Evolutionary conservation across 2,329 filamentous ascomycete species (phyloP), one percentile per base, ranked within the genome.

Genomic region (Alternaria solani): DNA sequence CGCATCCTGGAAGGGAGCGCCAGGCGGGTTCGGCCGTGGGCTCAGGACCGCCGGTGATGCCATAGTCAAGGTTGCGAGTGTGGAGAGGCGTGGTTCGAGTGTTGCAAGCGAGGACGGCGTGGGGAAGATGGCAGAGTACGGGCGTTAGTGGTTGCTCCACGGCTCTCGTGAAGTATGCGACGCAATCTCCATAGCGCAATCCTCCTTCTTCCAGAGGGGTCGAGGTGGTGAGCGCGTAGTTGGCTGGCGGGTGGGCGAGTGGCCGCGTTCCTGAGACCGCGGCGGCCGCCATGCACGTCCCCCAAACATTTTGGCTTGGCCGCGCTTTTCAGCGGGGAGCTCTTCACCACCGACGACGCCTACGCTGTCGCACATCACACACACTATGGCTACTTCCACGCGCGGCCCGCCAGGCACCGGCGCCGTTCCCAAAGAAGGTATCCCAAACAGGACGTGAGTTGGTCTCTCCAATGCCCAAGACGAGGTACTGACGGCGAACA

Each of bases 401-500:
- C 67, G 69, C 61, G 69, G 67, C 55, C 62, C 69, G n/a, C 68
- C 68, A 28, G 69, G 69, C 47, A 67, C 69, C 30, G 63, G 62
- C 46, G 62, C 64, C 38, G 62, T 58, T 11, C 32, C 60, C 43
- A 70, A 66, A 32, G 67, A 71, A 41, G 66, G 61, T 4, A 53
- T 63, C 3, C 73, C 75, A 4, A 78, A 77, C 52, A 67, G 73
- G 52, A 79, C 77, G 76, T 78, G 63, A 60, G 76, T 65, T 16
- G n/a, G 1, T 7, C n/a, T 12, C 38, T 25, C 23, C 25, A 18
- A 2, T 28, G 39, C 47, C n/a, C 9, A 14, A 41, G 7, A 47
- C n/a, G 42, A 69, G 66, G 32, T 60, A 11, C 63, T 71, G 38
- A 71, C 54, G 16, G 11, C 53, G 30, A 28, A 26, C 72, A 96